Conservation (phyloP, 169 alveolate species). For the Plasmodium sp. region DNA sequence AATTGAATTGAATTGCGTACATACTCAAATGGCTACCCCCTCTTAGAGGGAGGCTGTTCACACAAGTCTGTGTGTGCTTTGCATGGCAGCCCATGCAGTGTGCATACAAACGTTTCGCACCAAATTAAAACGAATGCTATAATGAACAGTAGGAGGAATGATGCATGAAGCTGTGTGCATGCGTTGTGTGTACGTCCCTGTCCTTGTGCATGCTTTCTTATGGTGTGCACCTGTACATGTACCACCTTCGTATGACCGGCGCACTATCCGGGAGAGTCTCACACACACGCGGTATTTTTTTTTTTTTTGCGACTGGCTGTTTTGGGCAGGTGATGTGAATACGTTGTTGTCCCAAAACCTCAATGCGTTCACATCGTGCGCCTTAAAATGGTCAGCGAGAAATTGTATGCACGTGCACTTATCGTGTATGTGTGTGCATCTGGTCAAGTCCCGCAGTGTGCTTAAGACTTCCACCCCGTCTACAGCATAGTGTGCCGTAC, state of each 20-base stretch:
- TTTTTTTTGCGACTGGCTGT: neutral
- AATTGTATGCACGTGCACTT: neutral
- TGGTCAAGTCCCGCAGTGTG: neutral
- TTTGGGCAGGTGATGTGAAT: neutral
- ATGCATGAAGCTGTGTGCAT: neutral
- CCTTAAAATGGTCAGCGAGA: neutral
- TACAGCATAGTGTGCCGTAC: neutral
- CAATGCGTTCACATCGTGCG: neutral
- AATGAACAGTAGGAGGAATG: conserved; percentile 9
- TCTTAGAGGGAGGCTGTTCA: neutral
- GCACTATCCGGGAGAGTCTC: neutral
- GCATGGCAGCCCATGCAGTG: neutral
- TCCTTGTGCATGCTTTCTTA: neutral
- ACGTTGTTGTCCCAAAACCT: neutral
- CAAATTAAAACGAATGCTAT: conserved; percentile 19
- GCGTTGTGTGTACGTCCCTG: neutral
- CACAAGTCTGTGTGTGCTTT: neutral
- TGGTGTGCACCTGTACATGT: neutral
- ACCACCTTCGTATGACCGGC: neutral
- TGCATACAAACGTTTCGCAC: neutral
- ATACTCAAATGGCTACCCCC: neutral
- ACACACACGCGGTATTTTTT: neutral
- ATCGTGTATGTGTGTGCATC: neutral
- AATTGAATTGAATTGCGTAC: neutral
- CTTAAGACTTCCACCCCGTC: neutral